Base-by-base conservation (phyloP, 163 green algal species). In the Scenedesmus sp. region DNA sequence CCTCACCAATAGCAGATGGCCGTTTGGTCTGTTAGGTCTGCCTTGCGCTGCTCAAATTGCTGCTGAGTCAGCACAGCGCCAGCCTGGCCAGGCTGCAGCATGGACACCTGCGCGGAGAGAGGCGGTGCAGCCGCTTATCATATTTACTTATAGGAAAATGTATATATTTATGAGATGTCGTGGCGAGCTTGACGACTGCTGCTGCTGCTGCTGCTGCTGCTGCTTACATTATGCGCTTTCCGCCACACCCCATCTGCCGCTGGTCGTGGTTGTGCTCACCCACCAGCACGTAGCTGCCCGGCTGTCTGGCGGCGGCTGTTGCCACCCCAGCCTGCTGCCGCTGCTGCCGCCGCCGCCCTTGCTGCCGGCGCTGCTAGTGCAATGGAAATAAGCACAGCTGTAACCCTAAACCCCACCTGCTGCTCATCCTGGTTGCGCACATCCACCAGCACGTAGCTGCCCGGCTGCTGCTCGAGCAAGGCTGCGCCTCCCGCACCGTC, bases 21-120 rank as follows among this genome's bases (percentile, higher is more conserved):
- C 4, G 88, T 92, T 5, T 43, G 53, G 88, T 76, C 81, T n/a
- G n/a, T 43, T 33, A 80, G 33, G 22, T 40, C 12, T 6, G 61
- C 81, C 68, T 81, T 61, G 12, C 85, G 43, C 33, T 53, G 44
- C 68, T 92, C 68, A 42, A 85, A 92, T 30, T 86, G 4, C 22
- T 61, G n/a, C n/a, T 42, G 20, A 10, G 81, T 89, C 37, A 92
- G 5, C 76, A 84, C 85, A 30, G 40, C 33, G 10, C 16, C 65
- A 40, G 65, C 30, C 65, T 37, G 42, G 12, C 70, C 88, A 22
- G 81, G 44, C 30, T 40, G 65, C 33, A 92, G 33, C 81, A 92
- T 86, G 33, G 88, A 92, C 65, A 92, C 88, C 79, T 91, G 86
- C 76, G 26, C n/a, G n/a, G n/a, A n/a, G n/a, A n/a, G 24, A 37